Percentiles rank a stretch among this genome's conserved stretches.
phyloP scores from a whole-genome alignment of 2,329 filamentous ascomycete genomes.

The Aureobasidium sp. region DNA sequence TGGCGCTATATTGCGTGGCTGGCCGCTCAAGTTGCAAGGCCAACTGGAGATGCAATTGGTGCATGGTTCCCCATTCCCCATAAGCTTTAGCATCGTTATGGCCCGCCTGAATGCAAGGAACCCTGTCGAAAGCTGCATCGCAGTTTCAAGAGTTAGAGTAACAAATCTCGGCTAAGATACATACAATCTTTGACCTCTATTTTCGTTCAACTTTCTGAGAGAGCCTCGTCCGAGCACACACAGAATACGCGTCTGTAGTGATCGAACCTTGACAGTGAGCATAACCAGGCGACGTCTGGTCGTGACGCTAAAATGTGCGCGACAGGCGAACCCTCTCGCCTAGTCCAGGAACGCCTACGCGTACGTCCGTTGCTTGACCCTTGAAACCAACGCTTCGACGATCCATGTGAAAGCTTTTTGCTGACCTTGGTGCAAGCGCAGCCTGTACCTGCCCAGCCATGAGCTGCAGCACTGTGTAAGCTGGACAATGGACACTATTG shows the following conservation, averaged over 20 bases:
- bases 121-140: constrained; percentile 7
- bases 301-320: neutral
- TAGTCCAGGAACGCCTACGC: constrained; percentile 7
- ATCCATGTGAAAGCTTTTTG: neutral
- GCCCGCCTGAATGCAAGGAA: constrained; percentile 6
- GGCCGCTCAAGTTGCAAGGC: neutral
- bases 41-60: neutral
- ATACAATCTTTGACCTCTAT: neutral
- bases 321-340: neutral
- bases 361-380: neutral
- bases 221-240: neutral
- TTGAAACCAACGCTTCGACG: neutral
- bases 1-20: constrained; percentile 3
- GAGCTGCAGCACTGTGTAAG: neutral
- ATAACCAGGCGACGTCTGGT: constrained; percentile 3
- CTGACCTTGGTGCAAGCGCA: neutral
- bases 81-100: constrained; percentile 1
- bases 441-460: neutral
- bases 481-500: neutral
- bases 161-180: neutral
- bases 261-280: neutral
- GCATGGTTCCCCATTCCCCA: constrained; percentile 2
- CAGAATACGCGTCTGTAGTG: neutral
- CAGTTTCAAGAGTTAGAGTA: constrained; percentile 1
- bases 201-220: neutral